These are phyloP conservation scores for Monosporozyma servazzii DNA, from an alignment of 805 yeast species.

Conservation along the genomic window DNA sequence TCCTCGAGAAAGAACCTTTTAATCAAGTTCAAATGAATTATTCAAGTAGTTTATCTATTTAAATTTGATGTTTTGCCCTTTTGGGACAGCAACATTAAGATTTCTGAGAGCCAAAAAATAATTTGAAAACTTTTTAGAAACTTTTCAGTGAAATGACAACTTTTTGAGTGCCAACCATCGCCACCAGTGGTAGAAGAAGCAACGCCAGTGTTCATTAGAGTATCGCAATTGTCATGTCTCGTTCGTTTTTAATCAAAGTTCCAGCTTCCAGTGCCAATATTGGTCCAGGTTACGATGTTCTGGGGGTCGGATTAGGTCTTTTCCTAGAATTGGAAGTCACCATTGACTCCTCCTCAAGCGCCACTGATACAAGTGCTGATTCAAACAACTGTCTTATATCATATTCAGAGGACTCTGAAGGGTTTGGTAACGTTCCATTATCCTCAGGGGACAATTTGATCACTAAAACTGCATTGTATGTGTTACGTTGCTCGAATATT, in stretches of 20 bases:
- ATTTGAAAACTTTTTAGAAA: too few relatives aligned
- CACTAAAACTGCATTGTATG: conserved; percentile 88
- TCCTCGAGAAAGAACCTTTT: neutral
- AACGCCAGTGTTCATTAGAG: too few relatives aligned
- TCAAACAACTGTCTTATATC: conserved; percentile 60
- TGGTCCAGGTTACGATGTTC: conserved; percentile 96
- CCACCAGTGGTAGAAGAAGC: neutral
- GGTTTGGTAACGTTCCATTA: conserved; percentile 72
- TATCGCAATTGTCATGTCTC: conserved; percentile 28
- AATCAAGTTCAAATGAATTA: too few relatives aligned
- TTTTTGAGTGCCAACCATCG: too few relatives aligned
- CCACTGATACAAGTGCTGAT: conserved; percentile 43
- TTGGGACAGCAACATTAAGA: neutral
- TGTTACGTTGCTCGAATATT: conserved; percentile 73
- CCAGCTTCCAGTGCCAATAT: conserved; percentile 98
- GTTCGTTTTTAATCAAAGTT: conserved; percentile 56
- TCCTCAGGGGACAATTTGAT: conserved; percentile 72
- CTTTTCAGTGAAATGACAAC: too few relatives aligned
- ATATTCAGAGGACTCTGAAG: conserved; percentile 65
- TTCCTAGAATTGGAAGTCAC: conserved; percentile 62
- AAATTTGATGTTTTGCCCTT: neutral
- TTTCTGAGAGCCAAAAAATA: neutral
- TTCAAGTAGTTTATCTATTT: neutral
- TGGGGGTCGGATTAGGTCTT: conserved; percentile 81
- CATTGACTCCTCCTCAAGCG: conserved; percentile 41